A percentile compares a stretch with the other conserved stretches of the same genome.
These are phyloP conservation scores for Claviceps sorghi DNA, from an alignment of 2,329 filamentous ascomycete species.

Conservation along the genomic window DNA sequence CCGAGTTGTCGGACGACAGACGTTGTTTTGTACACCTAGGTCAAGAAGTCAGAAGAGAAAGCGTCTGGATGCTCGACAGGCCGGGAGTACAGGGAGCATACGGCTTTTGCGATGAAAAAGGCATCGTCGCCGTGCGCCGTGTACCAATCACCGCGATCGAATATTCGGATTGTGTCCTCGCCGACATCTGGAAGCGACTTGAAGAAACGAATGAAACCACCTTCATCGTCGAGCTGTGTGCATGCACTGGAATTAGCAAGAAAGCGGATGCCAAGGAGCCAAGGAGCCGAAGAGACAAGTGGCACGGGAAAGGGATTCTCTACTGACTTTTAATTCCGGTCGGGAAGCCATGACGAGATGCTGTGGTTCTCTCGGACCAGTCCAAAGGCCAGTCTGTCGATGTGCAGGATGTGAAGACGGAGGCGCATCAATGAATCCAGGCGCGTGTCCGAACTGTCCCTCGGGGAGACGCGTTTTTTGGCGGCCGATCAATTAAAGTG, in stretches of 20 bases:
- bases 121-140: constrained; percentile 84
- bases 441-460: constrained; percentile 4
- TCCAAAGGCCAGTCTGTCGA: neutral
- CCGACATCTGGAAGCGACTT: constrained; percentile 62
- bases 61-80: neutral
- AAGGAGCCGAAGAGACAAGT: neutral
- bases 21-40: constrained; percentile 86
- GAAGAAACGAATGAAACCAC: constrained; percentile 93
- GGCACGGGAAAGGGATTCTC: too few species aligned
- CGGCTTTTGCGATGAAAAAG: constrained; percentile 65
- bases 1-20: constrained; percentile 87
- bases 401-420: neutral
- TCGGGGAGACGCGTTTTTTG: constrained; percentile 11
- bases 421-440: neutral
- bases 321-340: constrained; percentile 52
- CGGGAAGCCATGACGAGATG: constrained; percentile 49
- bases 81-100: constrained; percentile 24
- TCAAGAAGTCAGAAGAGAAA: neutral
- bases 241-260: neutral
- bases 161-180: constrained; percentile 71
- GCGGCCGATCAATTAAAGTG: constrained; percentile 9
- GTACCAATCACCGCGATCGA: constrained; percentile 90
- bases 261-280: too few species aligned
- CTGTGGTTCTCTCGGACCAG: neutral
- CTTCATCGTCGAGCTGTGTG: constrained; percentile 78